phyloP scores from a whole-genome alignment of 2,329 filamentous ascomycete species.

The Neofusicoccum umdonicola region DNA sequence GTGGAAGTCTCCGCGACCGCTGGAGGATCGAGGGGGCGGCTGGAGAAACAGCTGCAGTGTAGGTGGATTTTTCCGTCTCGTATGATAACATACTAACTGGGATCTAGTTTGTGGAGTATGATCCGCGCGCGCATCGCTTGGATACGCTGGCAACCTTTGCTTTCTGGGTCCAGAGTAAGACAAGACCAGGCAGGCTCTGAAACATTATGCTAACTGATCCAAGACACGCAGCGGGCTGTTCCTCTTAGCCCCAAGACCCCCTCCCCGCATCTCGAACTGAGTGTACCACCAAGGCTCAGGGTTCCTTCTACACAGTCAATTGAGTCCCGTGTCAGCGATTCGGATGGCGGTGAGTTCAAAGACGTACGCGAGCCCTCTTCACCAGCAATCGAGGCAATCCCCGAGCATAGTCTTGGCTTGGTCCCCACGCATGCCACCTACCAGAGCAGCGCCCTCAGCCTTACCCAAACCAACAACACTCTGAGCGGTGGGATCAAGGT shows the following conservation, averaged over 20 bases:
- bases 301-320: conserved; percentile 85
- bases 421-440: conserved; percentile 37
- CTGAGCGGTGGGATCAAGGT: conserved; percentile 61
- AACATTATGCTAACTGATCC: neutral
- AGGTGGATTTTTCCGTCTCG: conserved; percentile 31
- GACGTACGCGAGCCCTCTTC: conserved; percentile 46
- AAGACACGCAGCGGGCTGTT: conserved; percentile 36
- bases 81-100: neutral
- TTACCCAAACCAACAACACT: conserved; percentile 31
- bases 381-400: conserved; percentile 47
- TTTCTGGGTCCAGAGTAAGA: conserved; percentile 85
- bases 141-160: conserved; percentile 89
- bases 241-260: conserved; percentile 47
- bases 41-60: conserved; percentile 96
- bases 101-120: conserved; percentile 86
- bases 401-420: conserved; percentile 46
- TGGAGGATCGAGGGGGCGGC: conserved; percentile 81
- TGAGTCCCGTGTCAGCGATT: conserved; percentile 74
- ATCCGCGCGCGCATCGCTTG: conserved; percentile 84
- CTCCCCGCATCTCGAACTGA: conserved; percentile 70
- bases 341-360: conserved; percentile 53
- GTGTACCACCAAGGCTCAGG: conserved; percentile 71
- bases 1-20: conserved; percentile 83
- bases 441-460: neutral
- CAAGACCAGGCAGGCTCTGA: neutral